Conservation (phyloP, 371 early-diverging fungal genomes). For the Zopfochytrium polystomum region DNA sequence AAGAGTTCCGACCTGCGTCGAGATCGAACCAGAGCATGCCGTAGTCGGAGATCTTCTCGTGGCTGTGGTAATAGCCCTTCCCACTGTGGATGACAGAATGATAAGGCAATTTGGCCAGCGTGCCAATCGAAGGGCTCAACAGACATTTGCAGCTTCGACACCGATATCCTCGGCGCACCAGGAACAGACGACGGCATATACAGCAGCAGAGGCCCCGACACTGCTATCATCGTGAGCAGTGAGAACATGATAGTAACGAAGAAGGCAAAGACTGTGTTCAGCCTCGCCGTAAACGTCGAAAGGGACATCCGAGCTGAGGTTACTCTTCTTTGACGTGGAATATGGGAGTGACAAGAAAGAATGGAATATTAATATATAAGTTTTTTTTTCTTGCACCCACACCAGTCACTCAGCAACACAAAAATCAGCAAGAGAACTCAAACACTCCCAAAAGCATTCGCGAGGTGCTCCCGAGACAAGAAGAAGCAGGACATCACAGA, state of each 20-base stretch:
- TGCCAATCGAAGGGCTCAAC: no score
- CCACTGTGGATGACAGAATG: not conserved
- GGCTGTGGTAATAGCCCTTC: conserved; percentile 34
- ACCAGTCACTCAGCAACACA: not conserved
- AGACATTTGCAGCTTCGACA: not conserved
- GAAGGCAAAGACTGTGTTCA: conserved; percentile 68
- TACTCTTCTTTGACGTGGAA: not conserved
- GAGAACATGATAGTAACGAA: conserved; percentile 61
- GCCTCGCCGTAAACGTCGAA: conserved; percentile 39
- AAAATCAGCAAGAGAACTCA: not conserved
- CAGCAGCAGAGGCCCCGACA: conserved; percentile 51
- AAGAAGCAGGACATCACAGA: not conserved
- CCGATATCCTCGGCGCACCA: not conserved
- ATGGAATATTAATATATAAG: not conserved
- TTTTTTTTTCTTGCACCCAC: not conserved
- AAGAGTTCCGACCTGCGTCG: conserved; percentile 63
- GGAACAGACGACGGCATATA: not conserved
- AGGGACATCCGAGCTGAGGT: no score
- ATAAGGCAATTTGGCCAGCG: no score
- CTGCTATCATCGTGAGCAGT: conserved; percentile 58
- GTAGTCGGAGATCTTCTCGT: conserved; percentile 25
- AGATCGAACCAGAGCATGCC: conserved; percentile 57
- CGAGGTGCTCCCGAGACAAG: not conserved
- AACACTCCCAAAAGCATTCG: no score
- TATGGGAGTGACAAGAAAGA: not conserved